Evolutionary conservation across 1,139 yeast species (phyloP).

Genomic region (Candida freyschussii): DNA sequence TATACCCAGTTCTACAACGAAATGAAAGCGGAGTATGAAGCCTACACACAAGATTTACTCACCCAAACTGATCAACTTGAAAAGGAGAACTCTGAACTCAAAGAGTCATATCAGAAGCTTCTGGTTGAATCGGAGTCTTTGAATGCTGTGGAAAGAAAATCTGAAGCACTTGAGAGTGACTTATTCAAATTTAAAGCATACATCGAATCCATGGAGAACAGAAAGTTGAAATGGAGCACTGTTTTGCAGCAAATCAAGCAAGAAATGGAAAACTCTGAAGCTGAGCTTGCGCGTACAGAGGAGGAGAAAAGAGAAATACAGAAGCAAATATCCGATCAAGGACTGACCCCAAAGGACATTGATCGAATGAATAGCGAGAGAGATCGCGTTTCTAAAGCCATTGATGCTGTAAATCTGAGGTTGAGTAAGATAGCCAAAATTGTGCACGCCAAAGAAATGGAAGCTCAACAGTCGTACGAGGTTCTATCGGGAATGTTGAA

Average conservation of each 20-base stretch:
- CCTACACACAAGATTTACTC: conserved; percentile 38
- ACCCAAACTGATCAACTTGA: conserved; percentile 42
- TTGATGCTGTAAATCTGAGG: conserved; percentile 44
- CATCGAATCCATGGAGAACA: conserved; percentile 58
- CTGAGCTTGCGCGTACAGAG: conserved; percentile 39
- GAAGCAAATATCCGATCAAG: conserved; percentile 45
- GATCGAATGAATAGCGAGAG: conserved; percentile 60
- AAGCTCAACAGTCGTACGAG: conserved; percentile 44
- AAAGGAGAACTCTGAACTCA: conserved; percentile 33
- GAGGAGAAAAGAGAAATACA: conserved; percentile 45
- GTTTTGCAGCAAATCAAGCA: conserved; percentile 49
- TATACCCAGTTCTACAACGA: conserved; percentile 49
- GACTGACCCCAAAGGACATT: conserved; percentile 57
- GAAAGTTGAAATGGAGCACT: conserved; percentile 61
- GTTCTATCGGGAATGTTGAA: conserved; percentile 47
- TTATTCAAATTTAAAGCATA: conserved; percentile 65
- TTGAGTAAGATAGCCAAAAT: conserved; percentile 26
- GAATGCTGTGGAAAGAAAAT: conserved; percentile 47
- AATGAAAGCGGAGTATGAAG: conserved; percentile 51
- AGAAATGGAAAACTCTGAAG: conserved; percentile 48
- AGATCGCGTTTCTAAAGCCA: conserved; percentile 49
- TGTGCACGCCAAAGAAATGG: conserved; percentile 43
- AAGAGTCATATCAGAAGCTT: conserved; percentile 28
- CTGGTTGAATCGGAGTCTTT: conserved; percentile 36
- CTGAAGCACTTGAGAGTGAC: conserved; percentile 67